Percentiles rank a stretch among this genome's conserved stretches.
Evolutionary conservation across 1,284 basidiomycete genomes (phyloP).

Genomic region (Agaricales sp.): DNA sequence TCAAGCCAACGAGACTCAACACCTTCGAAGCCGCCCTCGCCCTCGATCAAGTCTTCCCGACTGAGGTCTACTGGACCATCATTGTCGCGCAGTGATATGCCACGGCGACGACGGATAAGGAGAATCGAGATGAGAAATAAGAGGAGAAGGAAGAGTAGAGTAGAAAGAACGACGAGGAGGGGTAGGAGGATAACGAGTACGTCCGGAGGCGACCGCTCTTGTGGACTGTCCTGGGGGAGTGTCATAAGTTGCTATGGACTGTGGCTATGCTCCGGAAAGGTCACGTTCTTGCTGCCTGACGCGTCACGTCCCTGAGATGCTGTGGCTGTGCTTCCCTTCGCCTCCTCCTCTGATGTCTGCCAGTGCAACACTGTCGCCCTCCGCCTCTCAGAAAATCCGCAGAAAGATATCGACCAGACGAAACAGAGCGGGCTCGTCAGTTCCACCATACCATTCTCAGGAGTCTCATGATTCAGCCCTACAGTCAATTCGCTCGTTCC

Average conservation of each 20-base stretch:
- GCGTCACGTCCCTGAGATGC: neutral
- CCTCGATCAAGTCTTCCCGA: conserved; percentile 81
- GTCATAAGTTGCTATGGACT: neutral
- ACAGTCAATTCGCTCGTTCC: conserved; percentile 69
- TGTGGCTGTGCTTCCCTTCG: neutral
- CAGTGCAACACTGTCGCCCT: conserved; percentile 29
- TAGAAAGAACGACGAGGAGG: conserved; percentile 85
- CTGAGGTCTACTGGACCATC: conserved; percentile 93
- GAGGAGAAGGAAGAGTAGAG: conserved; percentile 86
- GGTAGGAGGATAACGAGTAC: conserved; percentile 80
- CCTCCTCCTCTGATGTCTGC: conserved; percentile 23
- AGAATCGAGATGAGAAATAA: conserved; percentile 84
- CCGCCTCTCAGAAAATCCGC: conserved; percentile 29
- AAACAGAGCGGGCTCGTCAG: conserved; percentile 46
- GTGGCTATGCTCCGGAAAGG: neutral
- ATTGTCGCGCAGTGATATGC: conserved; percentile 75
- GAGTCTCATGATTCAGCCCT: conserved; percentile 72
- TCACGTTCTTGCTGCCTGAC: neutral
- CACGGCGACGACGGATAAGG: conserved; percentile 70
- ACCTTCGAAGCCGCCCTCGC: conserved; percentile 85
- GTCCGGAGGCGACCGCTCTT: conserved; percentile 21
- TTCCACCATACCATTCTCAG: conserved; percentile 35
- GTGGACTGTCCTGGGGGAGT: neutral
- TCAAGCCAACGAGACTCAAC: conserved; percentile 94
- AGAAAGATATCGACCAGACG: conserved; percentile 22